phyloP scores from a whole-genome alignment of 2,329 filamentous ascomycete genomes.

The Beauveria sp. region DNA sequence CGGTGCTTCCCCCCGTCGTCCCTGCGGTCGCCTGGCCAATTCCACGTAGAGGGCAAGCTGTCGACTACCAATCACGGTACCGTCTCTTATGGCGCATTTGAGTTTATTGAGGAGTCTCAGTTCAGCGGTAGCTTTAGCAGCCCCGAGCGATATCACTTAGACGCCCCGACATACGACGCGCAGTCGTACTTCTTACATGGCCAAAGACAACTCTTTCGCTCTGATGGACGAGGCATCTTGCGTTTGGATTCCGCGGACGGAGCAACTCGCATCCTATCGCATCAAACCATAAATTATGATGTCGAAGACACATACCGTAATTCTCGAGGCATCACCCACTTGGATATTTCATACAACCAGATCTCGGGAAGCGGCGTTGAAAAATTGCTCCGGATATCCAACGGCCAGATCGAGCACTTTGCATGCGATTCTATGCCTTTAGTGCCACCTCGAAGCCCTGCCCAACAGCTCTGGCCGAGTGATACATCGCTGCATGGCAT shows the following conservation, averaged over 20 bases:
- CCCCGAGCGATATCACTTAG: constrained; percentile 39
- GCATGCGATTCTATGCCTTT: constrained; percentile 38
- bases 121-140: constrained; percentile 37
- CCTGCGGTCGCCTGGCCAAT: constrained; percentile 30
- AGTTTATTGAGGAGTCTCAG: constrained; percentile 39
- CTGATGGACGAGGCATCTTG: constrained; percentile 19
- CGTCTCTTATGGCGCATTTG: constrained; percentile 32
- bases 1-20: constrained; percentile 25
- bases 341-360: constrained; percentile 43
- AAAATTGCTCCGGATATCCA: constrained; percentile 33
- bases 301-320: constrained; percentile 15
- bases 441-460: constrained; percentile 17
- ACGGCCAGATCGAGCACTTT: constrained; percentile 43
- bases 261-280: constrained; percentile 18
- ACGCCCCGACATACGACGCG: constrained; percentile 35
- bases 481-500: constrained; percentile 33
- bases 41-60: constrained; percentile 40
- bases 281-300: constrained; percentile 16
- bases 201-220: constrained; percentile 22
- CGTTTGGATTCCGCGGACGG: constrained; percentile 23
- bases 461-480: constrained; percentile 20
- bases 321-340: constrained; percentile 39
- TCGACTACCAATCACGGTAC: constrained; percentile 22
- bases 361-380: constrained; percentile 37
- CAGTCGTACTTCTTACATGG: constrained; percentile 16